Evolutionary conservation across 2,329 filamentous ascomycete species (phyloP).

Genomic region (Calonectria ilicicola): DNA sequence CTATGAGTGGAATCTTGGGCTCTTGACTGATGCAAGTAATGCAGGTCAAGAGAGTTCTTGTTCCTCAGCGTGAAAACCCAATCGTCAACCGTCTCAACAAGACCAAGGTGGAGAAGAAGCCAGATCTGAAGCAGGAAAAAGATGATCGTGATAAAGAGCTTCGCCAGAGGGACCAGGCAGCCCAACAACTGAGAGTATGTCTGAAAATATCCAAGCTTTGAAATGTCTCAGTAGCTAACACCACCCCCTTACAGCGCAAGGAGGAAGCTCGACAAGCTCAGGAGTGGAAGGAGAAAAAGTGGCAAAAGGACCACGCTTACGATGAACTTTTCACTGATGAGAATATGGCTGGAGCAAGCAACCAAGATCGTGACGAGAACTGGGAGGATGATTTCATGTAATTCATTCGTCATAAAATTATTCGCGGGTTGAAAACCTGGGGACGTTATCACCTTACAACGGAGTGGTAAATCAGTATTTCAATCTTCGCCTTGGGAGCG

Average conservation of each 20-base stretch:
- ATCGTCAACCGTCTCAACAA: constrained; percentile 99
- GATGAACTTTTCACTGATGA: constrained; percentile 92
- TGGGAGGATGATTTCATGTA: constrained; percentile 97
- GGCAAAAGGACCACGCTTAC: constrained; percentile 97
- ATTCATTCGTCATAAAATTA: background rate
- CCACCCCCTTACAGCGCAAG: constrained; percentile 68
- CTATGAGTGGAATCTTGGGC: background rate
- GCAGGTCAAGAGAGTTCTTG: constrained; percentile 83
- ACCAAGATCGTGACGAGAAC: constrained; percentile 82
- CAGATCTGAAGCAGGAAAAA: constrained; percentile 85
- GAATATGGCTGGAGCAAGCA: constrained; percentile 80
- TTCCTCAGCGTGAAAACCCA: constrained; percentile 84
- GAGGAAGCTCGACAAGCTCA: constrained; percentile 79
- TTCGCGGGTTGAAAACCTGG: background rate
- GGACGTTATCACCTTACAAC: background rate
- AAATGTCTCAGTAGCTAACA: background rate
- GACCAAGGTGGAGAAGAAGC: constrained; percentile 89
- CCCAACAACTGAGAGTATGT: constrained; percentile 70
- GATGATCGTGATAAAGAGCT: constrained; percentile 80
- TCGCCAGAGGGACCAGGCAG: constrained; percentile 76
- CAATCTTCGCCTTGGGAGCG: background rate
- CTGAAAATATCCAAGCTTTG: background rate
- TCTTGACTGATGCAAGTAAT: background rate
- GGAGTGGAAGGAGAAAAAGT: constrained; percentile 90
- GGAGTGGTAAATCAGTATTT: background rate